Evolutionary conservation across 441 rosid genomes (phyloP).

Genomic region (Gossypium laxum): DNA sequence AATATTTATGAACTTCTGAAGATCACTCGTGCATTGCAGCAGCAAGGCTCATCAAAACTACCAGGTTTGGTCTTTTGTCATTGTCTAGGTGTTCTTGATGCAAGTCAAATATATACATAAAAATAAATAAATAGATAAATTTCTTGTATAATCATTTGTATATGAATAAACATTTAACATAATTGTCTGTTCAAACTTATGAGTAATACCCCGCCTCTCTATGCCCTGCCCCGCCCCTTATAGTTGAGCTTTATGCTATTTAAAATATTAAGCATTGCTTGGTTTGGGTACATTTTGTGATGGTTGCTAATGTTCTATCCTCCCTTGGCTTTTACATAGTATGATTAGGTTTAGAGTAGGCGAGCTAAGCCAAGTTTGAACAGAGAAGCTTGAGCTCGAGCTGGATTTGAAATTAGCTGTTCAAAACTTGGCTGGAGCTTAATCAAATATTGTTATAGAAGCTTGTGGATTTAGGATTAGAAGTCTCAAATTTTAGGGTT

Average conservation of each 20-base stretch:
- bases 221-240: no score
- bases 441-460: no score
- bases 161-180: not conserved
- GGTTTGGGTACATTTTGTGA: not conserved
- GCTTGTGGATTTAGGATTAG: no score
- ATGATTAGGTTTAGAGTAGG: no score
- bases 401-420: no score
- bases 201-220: no score
- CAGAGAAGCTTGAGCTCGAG: no score
- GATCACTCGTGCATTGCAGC: not conserved
- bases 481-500: no score
- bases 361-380: no score
- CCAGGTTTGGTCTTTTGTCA: not conserved
- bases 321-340: not conserved
- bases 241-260: not conserved
- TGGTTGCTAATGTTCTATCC: not conserved
- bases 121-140: not conserved
- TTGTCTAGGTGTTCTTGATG: not conserved
- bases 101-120: not conserved
- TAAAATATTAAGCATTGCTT: not conserved
- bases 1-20: not conserved
- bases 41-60: not conserved
- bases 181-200: not conserved
- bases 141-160: constrained; percentile 1
- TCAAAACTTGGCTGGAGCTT: no score